Base-by-base conservation (phyloP, 2,329 filamentous ascomycete species). In the Xylogone sp. region DNA sequence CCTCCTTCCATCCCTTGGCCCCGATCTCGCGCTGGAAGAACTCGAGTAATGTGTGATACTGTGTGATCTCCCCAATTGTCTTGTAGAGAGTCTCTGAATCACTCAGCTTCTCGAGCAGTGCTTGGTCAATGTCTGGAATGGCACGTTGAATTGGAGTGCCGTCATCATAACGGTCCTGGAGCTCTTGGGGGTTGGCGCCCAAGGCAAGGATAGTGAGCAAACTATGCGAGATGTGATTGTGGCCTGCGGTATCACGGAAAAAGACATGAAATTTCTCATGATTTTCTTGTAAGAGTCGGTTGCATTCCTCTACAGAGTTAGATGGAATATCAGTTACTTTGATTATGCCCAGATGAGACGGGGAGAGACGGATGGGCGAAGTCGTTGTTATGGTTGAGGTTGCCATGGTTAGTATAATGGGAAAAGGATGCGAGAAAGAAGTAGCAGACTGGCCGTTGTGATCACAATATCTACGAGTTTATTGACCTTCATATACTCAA, bases 221-320 rank as follows among this genome's bases (percentile, higher is more conserved):
- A 27, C 89, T 84, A 61, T 96, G 90, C 3, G 78, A 76, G 52
- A 93, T 88, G 62, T 96, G 90, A 66, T 96, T 88, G 63, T 96
- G 91, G 55, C 87, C 93, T 1, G 86, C 85, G 2, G 68, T 63
- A 0, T 78, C 56, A 56, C 93, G 93, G 74, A 90, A 94, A 70
- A 85, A 94, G 52, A 90, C 85, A 63, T 95, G 87, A 59, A 90
- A 81, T 20, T 68, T 69, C 5, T 55, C 53, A 44, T 55, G 52
- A 27, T 54, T 54, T 18, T 51, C 45, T 24, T 54, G 52, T 20
- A 54, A 27, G 3, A 54, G 8, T 22, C 34, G 19, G 34, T 24
- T 53, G 13, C 29, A 19, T 21, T 18, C n/a, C n/a, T 53, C 43
- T 8, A 53, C 42, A 6, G 24, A 27, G 20, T 13, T 9, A 46